Evolutionary conservation across 441 rosid species (phyloP), one percentile per base, ranked within the genome.

Genomic region (Theobroma grandiflorum): DNA sequence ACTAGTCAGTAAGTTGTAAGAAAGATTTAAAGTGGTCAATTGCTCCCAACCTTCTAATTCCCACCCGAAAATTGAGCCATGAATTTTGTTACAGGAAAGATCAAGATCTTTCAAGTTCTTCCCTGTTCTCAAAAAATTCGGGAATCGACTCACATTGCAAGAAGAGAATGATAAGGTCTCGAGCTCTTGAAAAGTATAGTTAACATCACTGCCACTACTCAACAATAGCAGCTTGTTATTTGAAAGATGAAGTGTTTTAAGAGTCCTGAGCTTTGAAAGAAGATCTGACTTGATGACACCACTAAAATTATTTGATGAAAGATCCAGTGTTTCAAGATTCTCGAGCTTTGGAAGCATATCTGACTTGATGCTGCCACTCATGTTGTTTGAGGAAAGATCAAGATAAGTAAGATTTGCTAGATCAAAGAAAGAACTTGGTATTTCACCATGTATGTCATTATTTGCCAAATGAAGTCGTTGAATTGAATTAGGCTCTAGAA

Each of bases 121-220:
- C 7, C 4, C 4, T 50, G 53, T 45, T 47, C 57, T 55, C 22
- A 85, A 50, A 59, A 79, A 73, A 22, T 16, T 47, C 3, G 85
- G 83, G 53, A 84, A 72, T 31, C 45, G 78, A 2, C 18, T 68
- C 38, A 84, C 2, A 4, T 81, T 74, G 71, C 82, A 81, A 14
- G 74, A 72, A 26, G 78, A 68, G 16, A 79, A 58, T 4, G 16
- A 15, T 4, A 85, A 18, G 2, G 14, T 4, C 12, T 8, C 1
- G 26, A 74, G 72, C 9, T n/a, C 22, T 0, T 72, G 76, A 12
- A 31, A 72, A 20, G 61, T 47, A 10, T 2, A 69, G n/a, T 71
- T 22, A 7, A 37, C 22, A 42, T 57, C 40, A 65, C 2, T 35
- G 1, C 6, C 8, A 6, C 22, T 16, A 7, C 20, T 70, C 40